These are phyloP conservation scores for Mycena alexandri DNA, from an alignment of 768 basidiomycete genomes.

Conservation along the genomic window DNA sequence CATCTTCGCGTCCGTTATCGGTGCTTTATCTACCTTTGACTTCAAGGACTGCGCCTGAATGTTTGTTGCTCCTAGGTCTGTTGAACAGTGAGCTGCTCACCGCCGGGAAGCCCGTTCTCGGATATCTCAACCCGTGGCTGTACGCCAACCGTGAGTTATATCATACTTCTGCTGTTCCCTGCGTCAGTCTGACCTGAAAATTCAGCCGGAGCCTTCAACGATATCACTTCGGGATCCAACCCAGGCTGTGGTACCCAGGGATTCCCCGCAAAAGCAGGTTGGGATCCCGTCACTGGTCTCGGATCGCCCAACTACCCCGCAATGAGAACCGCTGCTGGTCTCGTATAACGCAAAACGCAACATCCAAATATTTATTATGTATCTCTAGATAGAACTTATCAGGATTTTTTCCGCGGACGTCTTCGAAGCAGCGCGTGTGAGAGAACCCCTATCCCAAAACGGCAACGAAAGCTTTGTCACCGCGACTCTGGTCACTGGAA, in stretches of 20 bases:
- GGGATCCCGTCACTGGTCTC: slow-evolving; percentile 52
- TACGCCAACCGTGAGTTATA: slow-evolving; percentile 46
- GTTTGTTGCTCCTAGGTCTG: too few species aligned
- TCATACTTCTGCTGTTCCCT: too few species aligned
- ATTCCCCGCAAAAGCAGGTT: slow-evolving; percentile 51
- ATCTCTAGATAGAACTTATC: slow-evolving; percentile 11
- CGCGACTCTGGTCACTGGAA: not conserved
- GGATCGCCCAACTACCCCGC: slow-evolving; percentile 49
- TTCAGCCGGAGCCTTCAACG: slow-evolving; percentile 47
- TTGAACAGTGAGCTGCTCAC: slow-evolving; percentile 57
- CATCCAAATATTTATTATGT: slow-evolving; percentile 1
- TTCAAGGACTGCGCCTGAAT: too few species aligned
- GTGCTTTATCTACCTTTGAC: too few species aligned
- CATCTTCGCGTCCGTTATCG: slow-evolving; percentile 59
- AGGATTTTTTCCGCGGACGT: not conserved
- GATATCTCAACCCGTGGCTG: slow-evolving; percentile 49
- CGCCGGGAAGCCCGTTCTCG: slow-evolving; percentile 46
- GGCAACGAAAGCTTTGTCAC: not conserved
- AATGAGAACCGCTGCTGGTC: slow-evolving; percentile 33
- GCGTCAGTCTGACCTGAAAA: too few species aligned
- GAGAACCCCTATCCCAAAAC: not conserved
- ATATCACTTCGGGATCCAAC: slow-evolving; percentile 57
- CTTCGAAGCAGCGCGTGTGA: too few species aligned
- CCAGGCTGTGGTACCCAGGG: slow-evolving; percentile 60
- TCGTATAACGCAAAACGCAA: not conserved